Evolutionary conservation across 2,329 filamentous ascomycete genomes (phyloP).

Genomic region (Tolypocladium album): DNA sequence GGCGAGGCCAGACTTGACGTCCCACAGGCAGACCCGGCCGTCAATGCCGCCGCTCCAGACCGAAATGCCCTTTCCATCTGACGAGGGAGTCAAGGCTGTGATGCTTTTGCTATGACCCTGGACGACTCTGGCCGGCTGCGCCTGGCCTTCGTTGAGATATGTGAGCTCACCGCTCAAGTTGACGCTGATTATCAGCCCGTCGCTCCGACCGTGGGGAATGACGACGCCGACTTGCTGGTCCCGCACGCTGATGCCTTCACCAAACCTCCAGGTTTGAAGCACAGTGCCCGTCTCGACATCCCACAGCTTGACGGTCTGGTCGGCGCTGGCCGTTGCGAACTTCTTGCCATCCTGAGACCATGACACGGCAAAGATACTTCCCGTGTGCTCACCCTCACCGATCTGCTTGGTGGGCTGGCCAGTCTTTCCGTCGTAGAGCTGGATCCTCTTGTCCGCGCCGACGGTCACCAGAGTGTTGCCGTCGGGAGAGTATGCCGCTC

Average conservation of each 20-base stretch:
- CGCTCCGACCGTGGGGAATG: slow-evolving; percentile 71
- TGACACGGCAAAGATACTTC: slow-evolving; percentile 84
- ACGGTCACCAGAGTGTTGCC: slow-evolving; percentile 75
- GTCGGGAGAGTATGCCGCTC: slow-evolving; percentile 81
- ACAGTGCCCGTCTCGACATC: slow-evolving; percentile 71
- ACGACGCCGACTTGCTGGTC: slow-evolving; percentile 94
- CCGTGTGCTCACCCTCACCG: slow-evolving; percentile 75
- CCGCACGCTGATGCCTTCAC: slow-evolving; percentile 62
- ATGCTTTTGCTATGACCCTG: slow-evolving; percentile 89
- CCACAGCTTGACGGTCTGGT: slow-evolving; percentile 93
- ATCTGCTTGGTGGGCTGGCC: slow-evolving; percentile 72
- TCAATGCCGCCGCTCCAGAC: slow-evolving; percentile 90
- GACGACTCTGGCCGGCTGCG: slow-evolving; percentile 59
- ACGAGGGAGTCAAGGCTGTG: slow-evolving; percentile 50
- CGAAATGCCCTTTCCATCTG: slow-evolving; percentile 46
- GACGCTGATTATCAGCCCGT: slow-evolving; percentile 82
- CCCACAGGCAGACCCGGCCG: slow-evolving; percentile 77
- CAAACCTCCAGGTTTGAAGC: slow-evolving; percentile 76
- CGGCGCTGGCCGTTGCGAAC: slow-evolving; percentile 84
- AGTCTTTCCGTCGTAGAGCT: slow-evolving; percentile 93
- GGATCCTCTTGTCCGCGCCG: slow-evolving; percentile 84
- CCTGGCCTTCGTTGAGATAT: slow-evolving; percentile 67
- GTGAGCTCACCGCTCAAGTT: slow-evolving; percentile 83
- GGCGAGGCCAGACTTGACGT: slow-evolving; percentile 58
- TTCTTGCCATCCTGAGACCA: slow-evolving; percentile 82